Base-by-base conservation (phyloP, 73 alveolate genomes). In the Paraurostyla sp. region DNA sequence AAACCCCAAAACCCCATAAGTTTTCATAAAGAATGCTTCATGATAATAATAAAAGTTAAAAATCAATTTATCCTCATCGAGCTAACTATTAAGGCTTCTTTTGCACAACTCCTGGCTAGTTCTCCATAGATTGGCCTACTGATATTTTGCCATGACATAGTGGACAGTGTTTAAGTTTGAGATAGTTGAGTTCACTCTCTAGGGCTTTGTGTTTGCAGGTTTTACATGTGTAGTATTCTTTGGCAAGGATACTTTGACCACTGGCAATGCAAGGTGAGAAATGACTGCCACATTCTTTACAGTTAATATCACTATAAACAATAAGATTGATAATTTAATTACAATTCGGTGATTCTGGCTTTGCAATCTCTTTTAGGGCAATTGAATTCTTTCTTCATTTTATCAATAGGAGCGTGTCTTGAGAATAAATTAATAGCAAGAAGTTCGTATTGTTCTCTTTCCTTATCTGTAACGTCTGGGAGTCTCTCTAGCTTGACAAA, bases 181-280 rank as follows among this genome's bases (percentile, higher is more conserved):
- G 91, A 88, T 96, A 96, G 73, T 91, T 62, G 15, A 98, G 98
- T 89, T 98, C 99, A 48, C 94, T 93, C 83, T 97, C 98, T 38
- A 98, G 78, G 73, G 98, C 96, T 87, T 97, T 98, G 83, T 98
- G 99, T 80, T 97, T 97, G 92, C 99, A 98, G 46, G 97, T 96
- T 89, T 96, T 98, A 83, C 99, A 98, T 71, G 95, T 95, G 71
- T 94, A 97, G 92, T 97, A 98, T 59, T 92, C 95, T 84, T 98
- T 96, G 62, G 93, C 97, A 71, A 94, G 80, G 35, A 98, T 98
- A 56, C 99, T 92, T 87, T 95, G 95, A 23, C 99, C 99, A 59
- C 98, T 91, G 4, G 97, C 99, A 20, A 98, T 96, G 91, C 99
- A 98, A 38, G 99, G 98, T 35, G 99, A 94, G 91, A 94, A 98